Conservation (phyloP, 2,329 filamentous ascomycete genomes). For the Fusarium chlamydosporum region DNA sequence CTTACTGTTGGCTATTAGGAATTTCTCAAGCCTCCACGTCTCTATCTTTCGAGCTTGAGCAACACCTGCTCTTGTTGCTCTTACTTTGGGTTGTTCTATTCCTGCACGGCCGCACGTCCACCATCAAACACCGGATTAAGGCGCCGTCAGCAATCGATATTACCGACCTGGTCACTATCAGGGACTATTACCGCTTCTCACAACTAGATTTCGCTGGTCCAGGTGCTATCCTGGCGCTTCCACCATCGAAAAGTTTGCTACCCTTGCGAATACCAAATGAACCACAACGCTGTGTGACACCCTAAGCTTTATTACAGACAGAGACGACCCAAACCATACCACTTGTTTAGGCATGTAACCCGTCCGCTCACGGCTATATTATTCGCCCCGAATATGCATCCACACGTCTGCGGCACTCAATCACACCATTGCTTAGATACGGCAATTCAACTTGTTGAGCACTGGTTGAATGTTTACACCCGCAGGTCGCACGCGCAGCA, state of each 20-base stretch:
- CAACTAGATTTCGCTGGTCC: conserved; percentile 21
- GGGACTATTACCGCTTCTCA: conserved; percentile 12
- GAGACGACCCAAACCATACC: conserved; percentile 28
- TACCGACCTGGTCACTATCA: conserved; percentile 20
- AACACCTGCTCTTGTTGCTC: conserved; percentile 29
- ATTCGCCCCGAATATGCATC: conserved; percentile 43
- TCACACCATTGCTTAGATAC: conserved; percentile 40
- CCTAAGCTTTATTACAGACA: conserved; percentile 29
- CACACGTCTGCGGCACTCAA: conserved; percentile 32
- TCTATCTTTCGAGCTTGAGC: conserved; percentile 26
- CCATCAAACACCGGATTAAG: conserved; percentile 38
- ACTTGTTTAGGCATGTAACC: conserved; percentile 34
- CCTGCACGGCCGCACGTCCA: conserved; percentile 30
- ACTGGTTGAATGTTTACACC: conserved; percentile 22
- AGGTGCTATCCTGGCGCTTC: conserved; percentile 32
- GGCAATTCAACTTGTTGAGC: conserved; percentile 31
- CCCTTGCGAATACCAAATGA: conserved; percentile 25
- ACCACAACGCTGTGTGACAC: conserved; percentile 38
- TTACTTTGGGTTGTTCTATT: conserved; percentile 29
- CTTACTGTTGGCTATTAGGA: conserved; percentile 25
- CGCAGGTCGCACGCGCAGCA: conserved; percentile 23
- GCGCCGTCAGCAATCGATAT: conserved; percentile 39
- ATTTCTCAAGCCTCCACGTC: conserved; percentile 28
- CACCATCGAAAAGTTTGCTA: conserved; percentile 39
- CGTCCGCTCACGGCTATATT: conserved; percentile 29